phyloP scores from a whole-genome alignment of 768 basidiomycete species.

The Porpolomopsis calyptriformis region DNA sequence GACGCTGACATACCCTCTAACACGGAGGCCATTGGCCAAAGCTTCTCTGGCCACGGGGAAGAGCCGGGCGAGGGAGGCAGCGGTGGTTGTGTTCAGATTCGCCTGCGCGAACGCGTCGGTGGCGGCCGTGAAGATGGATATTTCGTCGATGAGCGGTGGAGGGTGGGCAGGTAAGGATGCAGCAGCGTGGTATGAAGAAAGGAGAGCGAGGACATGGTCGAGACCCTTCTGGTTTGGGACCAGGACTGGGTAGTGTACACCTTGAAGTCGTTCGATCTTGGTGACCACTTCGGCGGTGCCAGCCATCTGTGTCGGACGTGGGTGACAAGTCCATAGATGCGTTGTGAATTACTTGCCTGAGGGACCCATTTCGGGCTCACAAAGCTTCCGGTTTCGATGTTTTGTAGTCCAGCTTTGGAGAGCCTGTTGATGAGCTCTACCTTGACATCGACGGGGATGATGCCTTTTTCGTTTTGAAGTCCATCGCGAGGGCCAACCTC shows the following conservation, averaged over 20 bases:
- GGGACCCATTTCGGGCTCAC: conserved; percentile 93
- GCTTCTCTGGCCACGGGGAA: conserved; percentile 55
- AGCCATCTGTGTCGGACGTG: conserved; percentile 52
- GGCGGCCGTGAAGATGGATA: conserved; percentile 83
- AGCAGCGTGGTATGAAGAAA: conserved; percentile 23
- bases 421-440: conserved; percentile 72
- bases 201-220: conserved; percentile 51
- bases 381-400: conserved; percentile 81
- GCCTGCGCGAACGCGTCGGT: conserved; percentile 79
- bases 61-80: conserved; percentile 58
- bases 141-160: conserved; percentile 61
- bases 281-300: conserved; percentile 70
- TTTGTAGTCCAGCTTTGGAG: conserved; percentile 50
- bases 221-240: conserved; percentile 74
- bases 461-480: conserved; percentile 75
- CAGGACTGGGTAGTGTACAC: conserved; percentile 67
- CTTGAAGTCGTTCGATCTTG: conserved; percentile 39
- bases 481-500: conserved; percentile 91
- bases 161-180: conserved; percentile 20
- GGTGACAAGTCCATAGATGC: not conserved
- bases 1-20: conserved; percentile 81
- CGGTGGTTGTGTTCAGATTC: conserved; percentile 70
- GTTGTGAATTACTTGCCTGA: conserved; percentile 41
- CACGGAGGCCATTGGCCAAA: conserved; percentile 47
- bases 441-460: conserved; percentile 65